Conservation (phyloP, 768 basidiomycete genomes). For the Auricularia heimuer region DNA sequence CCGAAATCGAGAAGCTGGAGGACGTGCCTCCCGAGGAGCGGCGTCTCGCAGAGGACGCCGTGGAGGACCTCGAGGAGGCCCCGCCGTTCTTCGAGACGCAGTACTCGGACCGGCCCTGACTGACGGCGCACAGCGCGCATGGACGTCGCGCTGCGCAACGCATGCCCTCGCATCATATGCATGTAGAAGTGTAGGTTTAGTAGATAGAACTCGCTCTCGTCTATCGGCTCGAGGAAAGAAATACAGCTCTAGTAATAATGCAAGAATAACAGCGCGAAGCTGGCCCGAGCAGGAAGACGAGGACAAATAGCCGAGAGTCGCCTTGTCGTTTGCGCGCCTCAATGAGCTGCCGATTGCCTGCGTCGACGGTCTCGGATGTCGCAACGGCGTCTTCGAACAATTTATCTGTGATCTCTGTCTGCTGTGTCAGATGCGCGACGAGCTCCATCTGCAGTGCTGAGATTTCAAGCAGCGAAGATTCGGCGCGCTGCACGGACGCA, state of each 20-base stretch:
- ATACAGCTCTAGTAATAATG: conserved; percentile 63
- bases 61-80: conserved; percentile 50
- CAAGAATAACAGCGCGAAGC: conserved; percentile 82
- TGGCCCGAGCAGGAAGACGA: conserved; percentile 91
- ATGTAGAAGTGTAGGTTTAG: not conserved
- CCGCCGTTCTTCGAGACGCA: conserved; percentile 16
- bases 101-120: conserved; percentile 11
- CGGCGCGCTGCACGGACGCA: conserved; percentile 84
- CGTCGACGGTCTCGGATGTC: conserved; percentile 74
- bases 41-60: conserved; percentile 47
- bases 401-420: conserved; percentile 88
- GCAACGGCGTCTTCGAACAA: conserved; percentile 91
- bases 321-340: conserved; percentile 81
- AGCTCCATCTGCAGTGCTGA: conserved; percentile 88
- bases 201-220: not conserved
- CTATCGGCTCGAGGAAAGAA: not conserved
- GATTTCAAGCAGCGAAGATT: conserved; percentile 86
- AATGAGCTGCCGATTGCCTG: conserved; percentile 82
- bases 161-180: not conserved
- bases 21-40: conserved; percentile 39
- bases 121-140: not conserved
- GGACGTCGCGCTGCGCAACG: not conserved
- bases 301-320: conserved; percentile 80
- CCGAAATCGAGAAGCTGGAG: conserved; percentile 46
- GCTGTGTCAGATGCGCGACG: conserved; percentile 74